Evolutionary conservation across 306 rosid species (phyloP), one percentile per base, ranked within the genome.

Genomic region (Citrullus amarus): DNA sequence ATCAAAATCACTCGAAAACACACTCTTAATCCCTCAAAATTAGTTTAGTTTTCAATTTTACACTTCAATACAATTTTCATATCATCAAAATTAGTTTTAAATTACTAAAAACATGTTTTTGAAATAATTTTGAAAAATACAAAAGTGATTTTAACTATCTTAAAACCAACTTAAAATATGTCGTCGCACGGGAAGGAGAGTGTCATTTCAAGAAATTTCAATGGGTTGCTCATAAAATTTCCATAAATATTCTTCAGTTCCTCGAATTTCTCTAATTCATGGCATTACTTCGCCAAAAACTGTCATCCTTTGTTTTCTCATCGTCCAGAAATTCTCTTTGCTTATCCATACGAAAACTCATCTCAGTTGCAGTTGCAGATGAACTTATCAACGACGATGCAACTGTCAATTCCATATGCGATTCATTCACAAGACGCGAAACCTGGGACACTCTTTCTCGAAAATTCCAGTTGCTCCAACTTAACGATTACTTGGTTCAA

Each of bases 371-470:
- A 60, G 43, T 18, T 10, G 13, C 65, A 61, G 34, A 46, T 4
- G 20, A 65, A n/a, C 39, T 68, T 32, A 34, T 16, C 2, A 28
- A 79, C 67, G 16, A 48, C 4, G 81, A 66, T 12, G 16, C 75
- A 5, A n/a, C 12, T 5, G 81, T 82, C 2, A 69, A 25, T 30
- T 82, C 83, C 63, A 84, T 91, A 2, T 83, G 84, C 79, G 80
- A 84, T 46, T 83, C 90, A 0, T 87, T 93, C 77, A 82, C 88
- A 85, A 66, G 71, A 6, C 84, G 89, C 14, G 81, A 86, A 73
- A 85, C 71, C 43, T 93, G 98, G 98, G 90, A 87, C 61, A 32
- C 70, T 66, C 53, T 91, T 9, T 78, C 88, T 17, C 72, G 75
- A 44, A 84, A 88, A 15, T 89, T 90, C 69, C 60, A 75, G 34